Conservation (phyloP, 768 basidiomycete genomes). For the Boletus tylopilopsis region DNA sequence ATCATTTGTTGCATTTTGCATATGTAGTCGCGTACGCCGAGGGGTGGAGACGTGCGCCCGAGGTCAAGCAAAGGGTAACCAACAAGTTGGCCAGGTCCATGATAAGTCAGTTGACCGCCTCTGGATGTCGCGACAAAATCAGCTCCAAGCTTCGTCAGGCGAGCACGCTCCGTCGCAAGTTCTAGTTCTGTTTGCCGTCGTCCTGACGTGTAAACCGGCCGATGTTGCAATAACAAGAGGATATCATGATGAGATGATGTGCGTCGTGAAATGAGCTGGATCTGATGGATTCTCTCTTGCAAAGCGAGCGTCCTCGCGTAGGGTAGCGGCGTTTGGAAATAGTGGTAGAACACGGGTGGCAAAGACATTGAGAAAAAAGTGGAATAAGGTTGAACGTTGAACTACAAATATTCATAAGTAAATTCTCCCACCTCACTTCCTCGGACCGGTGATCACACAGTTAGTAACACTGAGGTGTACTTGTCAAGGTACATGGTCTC, state of each 20-base stretch:
- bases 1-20: constrained; percentile 76
- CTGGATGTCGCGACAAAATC: constrained; percentile 80
- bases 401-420: no score
- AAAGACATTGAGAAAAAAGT: constrained; percentile 26
- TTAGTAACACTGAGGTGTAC: neutral
- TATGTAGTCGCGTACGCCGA: constrained; percentile 78
- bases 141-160: constrained; percentile 76
- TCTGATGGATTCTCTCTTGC: constrained; percentile 66
- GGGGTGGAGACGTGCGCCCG: constrained; percentile 67
- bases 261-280: constrained; percentile 57
- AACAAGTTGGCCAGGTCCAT: constrained; percentile 95
- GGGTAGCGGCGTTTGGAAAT: constrained; percentile 74
- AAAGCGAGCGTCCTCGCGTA: constrained; percentile 65
- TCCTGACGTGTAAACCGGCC: constrained; percentile 94
- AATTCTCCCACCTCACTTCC: no score
- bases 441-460: no score
- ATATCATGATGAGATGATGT: constrained; percentile 51
- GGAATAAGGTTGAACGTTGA: neutral
- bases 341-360: constrained; percentile 72
- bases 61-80: constrained; percentile 95
- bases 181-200: constrained; percentile 71
- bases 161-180: constrained; percentile 53
- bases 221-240: constrained; percentile 81
- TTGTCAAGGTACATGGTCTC: neutral
- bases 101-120: constrained; percentile 94